These are phyloP conservation scores for Cyclotella sp. DNA, from an alignment of 108 stramenopile species.

Conservation along the genomic window DNA sequence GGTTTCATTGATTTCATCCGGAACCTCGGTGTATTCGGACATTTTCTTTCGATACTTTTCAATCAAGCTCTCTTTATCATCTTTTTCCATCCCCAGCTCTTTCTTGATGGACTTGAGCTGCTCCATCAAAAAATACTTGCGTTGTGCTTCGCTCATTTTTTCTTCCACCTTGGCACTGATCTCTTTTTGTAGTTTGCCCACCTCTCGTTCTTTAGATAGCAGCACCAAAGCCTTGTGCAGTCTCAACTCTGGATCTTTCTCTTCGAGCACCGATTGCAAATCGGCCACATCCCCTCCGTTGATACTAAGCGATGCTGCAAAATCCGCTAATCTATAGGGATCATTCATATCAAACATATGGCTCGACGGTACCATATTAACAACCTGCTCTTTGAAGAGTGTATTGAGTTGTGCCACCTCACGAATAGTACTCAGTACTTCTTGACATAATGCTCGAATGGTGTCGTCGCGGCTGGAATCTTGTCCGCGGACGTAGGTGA, in stretches of 20 bases:
- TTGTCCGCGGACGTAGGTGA: constrained; percentile 58
- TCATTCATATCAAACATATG: constrained; percentile 89
- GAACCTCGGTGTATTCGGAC: constrained; percentile 68
- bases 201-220: constrained; percentile 89
- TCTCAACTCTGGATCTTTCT: constrained; percentile 88
- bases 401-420: constrained; percentile 94
- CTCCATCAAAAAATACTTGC: constrained; percentile 95
- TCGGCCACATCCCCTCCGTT: constrained; percentile 88
- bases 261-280: constrained; percentile 93
- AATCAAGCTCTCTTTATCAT: constrained; percentile 95
- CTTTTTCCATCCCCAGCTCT: constrained; percentile 98
- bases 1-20: constrained; percentile 72
- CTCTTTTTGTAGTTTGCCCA: constrained; percentile 92
- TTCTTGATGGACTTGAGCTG: constrained; percentile 99
- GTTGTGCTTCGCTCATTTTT: constrained; percentile 92
- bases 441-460: constrained; percentile 94
- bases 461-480: constrained; percentile 70
- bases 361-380: constrained; percentile 52
- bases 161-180: constrained; percentile 95
- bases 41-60: constrained; percentile 90
- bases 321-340: constrained; percentile 95
- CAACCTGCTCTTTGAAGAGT: constrained; percentile 93
- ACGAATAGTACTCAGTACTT: constrained; percentile 92
- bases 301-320: constrained; percentile 85
- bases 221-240: constrained; percentile 91